phyloP scores from a whole-genome alignment of 148 eudicot species.

The Silene latifolia region DNA sequence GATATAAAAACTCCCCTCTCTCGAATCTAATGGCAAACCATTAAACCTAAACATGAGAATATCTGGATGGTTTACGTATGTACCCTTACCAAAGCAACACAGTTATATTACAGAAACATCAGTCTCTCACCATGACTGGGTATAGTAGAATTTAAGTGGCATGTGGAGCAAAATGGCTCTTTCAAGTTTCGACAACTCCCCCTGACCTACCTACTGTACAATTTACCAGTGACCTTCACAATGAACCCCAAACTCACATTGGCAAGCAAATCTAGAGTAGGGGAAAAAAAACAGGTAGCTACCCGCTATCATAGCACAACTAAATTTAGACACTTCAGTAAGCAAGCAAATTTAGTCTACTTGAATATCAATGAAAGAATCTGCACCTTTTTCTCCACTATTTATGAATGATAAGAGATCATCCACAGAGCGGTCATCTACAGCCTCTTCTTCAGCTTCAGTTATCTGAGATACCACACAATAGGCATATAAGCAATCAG shows the following conservation, averaged over 20 bases:
- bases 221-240: neutral
- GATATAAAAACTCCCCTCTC: neutral
- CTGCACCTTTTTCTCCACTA: conserved; percentile 62
- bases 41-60: neutral
- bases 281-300: neutral
- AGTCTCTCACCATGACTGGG: neutral
- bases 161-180: neutral
- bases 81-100: conserved; percentile 1
- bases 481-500: conserved; percentile 18
- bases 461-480: conserved; percentile 37
- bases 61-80: neutral
- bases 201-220: neutral
- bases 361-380: neutral
- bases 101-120: neutral
- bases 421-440: conserved; percentile 78
- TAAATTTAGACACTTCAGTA: neutral
- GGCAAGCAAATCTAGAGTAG: neutral
- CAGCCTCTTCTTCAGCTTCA: conserved; percentile 58
- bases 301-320: neutral
- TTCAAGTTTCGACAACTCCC: neutral
- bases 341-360: neutral
- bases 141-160: neutral
- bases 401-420: conserved; percentile 81
- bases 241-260: neutral
- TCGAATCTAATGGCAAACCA: neutral